Evolutionary conservation across 331 rosid genomes (phyloP).

Genomic region (Acacia concinna): DNA sequence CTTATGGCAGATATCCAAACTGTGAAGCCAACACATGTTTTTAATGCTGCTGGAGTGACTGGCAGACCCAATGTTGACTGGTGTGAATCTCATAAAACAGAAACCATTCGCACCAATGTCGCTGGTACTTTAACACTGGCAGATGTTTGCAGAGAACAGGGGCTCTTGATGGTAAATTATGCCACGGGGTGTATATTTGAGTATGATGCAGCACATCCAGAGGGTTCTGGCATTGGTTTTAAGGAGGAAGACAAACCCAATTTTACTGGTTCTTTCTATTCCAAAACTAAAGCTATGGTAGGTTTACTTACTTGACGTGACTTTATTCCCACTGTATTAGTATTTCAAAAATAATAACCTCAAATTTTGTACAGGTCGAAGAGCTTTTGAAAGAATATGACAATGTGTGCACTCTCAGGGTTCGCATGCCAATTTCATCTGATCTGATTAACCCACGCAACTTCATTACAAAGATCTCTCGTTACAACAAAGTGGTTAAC

Average conservation of each 20-base stretch:
- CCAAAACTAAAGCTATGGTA: constrained; percentile 95
- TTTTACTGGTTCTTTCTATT: constrained; percentile 81
- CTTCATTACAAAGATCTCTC: constrained; percentile 81
- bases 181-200: constrained; percentile 96
- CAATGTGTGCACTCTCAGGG: constrained; percentile 94
- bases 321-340: constrained; percentile 7
- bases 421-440: constrained; percentile 89
- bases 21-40: constrained; percentile 79
- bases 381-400: constrained; percentile 84
- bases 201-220: constrained; percentile 77
- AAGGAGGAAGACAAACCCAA: constrained; percentile 88
- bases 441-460: constrained; percentile 87
- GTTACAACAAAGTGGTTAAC: neutral
- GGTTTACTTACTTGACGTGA: constrained; percentile 28
- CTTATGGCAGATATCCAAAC: constrained; percentile 69
- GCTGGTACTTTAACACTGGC: constrained; percentile 89
- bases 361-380: constrained; percentile 62
- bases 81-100: constrained; percentile 85
- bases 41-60: constrained; percentile 89
- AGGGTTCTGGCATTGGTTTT: constrained; percentile 86
- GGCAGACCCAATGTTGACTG: constrained; percentile 95
- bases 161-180: constrained; percentile 71
- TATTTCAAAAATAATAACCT: neutral
- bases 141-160: constrained; percentile 83
- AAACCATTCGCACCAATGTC: constrained; percentile 76